These are phyloP conservation scores for Pseudisothecium myosuroides DNA, from an alignment of 225 moss, liverwort and hornwort species.

Conservation along the genomic window DNA sequence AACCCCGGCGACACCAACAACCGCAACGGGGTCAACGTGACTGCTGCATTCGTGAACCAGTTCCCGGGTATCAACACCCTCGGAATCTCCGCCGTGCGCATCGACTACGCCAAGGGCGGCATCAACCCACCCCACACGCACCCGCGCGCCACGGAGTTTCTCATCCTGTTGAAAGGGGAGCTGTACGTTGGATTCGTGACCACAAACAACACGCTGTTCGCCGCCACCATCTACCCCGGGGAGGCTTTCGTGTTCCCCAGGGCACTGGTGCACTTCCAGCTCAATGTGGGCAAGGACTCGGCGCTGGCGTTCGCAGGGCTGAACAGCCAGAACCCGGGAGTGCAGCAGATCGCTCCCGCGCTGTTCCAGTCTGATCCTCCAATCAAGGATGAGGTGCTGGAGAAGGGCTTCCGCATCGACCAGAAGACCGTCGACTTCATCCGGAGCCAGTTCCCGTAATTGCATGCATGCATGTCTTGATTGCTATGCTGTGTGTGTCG, in stretches of 20 bases:
- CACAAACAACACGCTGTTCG: neutral
- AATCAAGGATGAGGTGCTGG: constrained; percentile 6
- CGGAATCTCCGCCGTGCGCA: constrained; percentile 18
- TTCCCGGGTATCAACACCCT: constrained; percentile 29
- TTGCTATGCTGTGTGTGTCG: no score
- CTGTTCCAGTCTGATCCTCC: neutral
- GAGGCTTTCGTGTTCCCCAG: neutral
- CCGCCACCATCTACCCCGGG: neutral
- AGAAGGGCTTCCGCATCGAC: constrained; percentile 7
- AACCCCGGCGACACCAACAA: neutral
- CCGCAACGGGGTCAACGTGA: neutral
- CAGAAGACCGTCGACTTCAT: neutral
- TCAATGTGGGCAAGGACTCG: neutral
- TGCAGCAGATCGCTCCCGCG: neutral
- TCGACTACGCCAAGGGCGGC: constrained; percentile 13
- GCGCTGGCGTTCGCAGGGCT: neutral
- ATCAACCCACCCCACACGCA: constrained; percentile 17
- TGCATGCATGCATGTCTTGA: neutral
- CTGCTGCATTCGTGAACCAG: neutral
- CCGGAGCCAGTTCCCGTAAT: neutral
- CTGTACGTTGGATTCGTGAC: constrained; percentile 15
- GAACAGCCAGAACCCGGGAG: constrained; percentile 12
- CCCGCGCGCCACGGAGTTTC: constrained; percentile 17
- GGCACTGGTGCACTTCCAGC: constrained; percentile 13
- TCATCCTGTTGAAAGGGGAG: neutral